phyloP scores from a whole-genome alignment of 2,329 filamentous ascomycete species.

The Xylariaceae sp. region DNA sequence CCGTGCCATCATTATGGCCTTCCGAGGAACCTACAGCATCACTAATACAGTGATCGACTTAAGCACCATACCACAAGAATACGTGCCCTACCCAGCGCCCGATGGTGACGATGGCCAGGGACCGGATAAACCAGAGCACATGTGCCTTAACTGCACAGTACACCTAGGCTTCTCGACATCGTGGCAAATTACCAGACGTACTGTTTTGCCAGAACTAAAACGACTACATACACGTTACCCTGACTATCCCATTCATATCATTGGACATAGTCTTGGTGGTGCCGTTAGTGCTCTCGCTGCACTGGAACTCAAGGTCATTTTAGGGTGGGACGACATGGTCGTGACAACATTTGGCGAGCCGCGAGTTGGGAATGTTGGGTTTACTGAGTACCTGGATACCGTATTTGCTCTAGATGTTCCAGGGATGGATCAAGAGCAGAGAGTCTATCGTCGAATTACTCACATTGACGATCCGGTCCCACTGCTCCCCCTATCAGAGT shows the following conservation, averaged over 20 bases:
- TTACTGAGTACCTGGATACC: slow-evolving; percentile 54
- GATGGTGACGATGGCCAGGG: slow-evolving; percentile 39
- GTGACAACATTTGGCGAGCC: slow-evolving; percentile 96
- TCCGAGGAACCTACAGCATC: slow-evolving; percentile 91
- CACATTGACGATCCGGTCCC: slow-evolving; percentile 87
- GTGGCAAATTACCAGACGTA: slow-evolving; percentile 71
- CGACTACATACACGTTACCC: slow-evolving; percentile 60
- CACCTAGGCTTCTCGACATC: slow-evolving; percentile 86
- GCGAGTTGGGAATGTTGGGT: slow-evolving; percentile 56
- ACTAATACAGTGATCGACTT: slow-evolving; percentile 89
- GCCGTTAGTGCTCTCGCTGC: slow-evolving; percentile 86
- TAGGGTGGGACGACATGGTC: slow-evolving; percentile 70
- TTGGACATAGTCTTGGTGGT: slow-evolving; percentile 90
- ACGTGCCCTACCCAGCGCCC: slow-evolving; percentile 76
- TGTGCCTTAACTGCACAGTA: slow-evolving; percentile 84
- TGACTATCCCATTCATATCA: slow-evolving; percentile 69
- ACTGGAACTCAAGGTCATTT: slow-evolving; percentile 69
- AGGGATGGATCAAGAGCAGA: slow-evolving; percentile 31
- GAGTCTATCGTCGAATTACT: slow-evolving; percentile 72
- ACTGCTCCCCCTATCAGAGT: slow-evolving; percentile 78
- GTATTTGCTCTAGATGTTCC: slow-evolving; percentile 46
- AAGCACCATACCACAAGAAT: slow-evolving; percentile 84
- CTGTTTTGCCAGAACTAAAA: slow-evolving; percentile 67
- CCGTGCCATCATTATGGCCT: slow-evolving; percentile 72
- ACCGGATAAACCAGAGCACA: slow-evolving; percentile 41